Percentiles rank a stretch among this genome's conserved stretches.
phyloP scores from a whole-genome alignment of 1,284 basidiomycete species.

The Cryptococcus deneoformans region DNA sequence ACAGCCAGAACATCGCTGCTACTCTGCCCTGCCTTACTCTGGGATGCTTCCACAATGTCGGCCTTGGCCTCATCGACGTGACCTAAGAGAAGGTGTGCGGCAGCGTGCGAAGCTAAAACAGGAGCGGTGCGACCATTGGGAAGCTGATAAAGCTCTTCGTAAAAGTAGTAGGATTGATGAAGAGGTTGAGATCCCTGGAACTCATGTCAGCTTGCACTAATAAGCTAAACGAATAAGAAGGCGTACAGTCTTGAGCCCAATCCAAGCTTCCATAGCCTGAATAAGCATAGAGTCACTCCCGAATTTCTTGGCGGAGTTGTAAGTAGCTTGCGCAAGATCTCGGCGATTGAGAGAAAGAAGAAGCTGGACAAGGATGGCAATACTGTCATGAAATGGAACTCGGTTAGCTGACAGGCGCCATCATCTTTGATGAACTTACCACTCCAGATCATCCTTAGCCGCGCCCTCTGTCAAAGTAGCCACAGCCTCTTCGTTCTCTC shows the following conservation, averaged over 20 bases:
- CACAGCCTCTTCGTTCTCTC: conserved; percentile 85
- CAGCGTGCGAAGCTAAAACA: conserved; percentile 76
- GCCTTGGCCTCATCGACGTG: conserved; percentile 78
- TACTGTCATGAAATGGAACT: conserved; percentile 52
- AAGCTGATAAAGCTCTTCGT: conserved; percentile 85
- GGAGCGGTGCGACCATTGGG: conserved; percentile 69
- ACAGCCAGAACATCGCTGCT: conserved; percentile 72
- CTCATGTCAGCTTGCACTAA: neutral
- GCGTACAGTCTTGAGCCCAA: conserved; percentile 75
- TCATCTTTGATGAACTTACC: conserved; percentile 59
- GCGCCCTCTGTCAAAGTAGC: conserved; percentile 73
- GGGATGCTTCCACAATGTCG: conserved; percentile 75
- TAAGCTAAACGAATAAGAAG: neutral
- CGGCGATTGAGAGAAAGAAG: conserved; percentile 79
- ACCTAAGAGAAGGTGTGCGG: conserved; percentile 75
- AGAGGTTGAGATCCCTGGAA: conserved; percentile 52
- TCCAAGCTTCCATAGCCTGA: conserved; percentile 83
- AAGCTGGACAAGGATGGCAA: conserved; percentile 75
- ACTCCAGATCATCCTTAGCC: conserved; percentile 74
- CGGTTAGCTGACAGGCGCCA: too few species aligned
- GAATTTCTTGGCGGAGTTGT: conserved; percentile 73
- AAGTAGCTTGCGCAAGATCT: conserved; percentile 81
- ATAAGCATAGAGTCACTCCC: conserved; percentile 86
- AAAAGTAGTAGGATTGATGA: conserved; percentile 74
- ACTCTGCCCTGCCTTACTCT: conserved; percentile 52